These are phyloP conservation scores for Eleusine coracana DNA, from an alignment of 176 grass and related monocot genomes.

Conservation along the genomic window DNA sequence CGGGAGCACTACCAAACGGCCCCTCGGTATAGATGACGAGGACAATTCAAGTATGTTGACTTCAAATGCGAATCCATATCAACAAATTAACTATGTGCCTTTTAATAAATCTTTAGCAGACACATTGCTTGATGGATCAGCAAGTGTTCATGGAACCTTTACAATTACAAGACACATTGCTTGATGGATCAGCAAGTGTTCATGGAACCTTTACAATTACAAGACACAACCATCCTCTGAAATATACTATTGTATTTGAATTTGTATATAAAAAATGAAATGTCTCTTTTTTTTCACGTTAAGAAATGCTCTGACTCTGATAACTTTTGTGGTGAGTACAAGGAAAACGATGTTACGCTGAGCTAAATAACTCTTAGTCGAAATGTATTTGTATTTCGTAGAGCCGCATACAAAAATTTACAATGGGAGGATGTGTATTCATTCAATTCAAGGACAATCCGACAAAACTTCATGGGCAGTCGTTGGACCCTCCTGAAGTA, in stretches of 20 bases:
- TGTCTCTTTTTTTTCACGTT: not conserved
- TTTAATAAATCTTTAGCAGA: too few relatives aligned
- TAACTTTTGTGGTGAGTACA: not conserved
- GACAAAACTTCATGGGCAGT: slow-evolving; percentile 2
- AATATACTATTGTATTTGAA: slow-evolving; percentile 2
- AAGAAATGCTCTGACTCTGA: not conserved
- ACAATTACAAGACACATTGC: not conserved
- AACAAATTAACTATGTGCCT: too few relatives aligned
- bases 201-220: not conserved
- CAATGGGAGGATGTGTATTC: not conserved
- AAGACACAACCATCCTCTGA: not conserved
- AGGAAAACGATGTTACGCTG: not conserved
- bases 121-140: not conserved
- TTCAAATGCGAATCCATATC: too few relatives aligned
- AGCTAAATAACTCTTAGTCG: not conserved
- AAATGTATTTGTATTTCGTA: not conserved
- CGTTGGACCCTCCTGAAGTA: not conserved
- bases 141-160: not conserved
- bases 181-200: not conserved
- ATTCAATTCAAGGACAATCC: not conserved
- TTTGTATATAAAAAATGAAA: not conserved
- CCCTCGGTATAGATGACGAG: too few relatives aligned
- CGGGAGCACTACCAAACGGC: too few relatives aligned
- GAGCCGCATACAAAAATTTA: slow-evolving; percentile 1
- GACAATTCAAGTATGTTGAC: too few relatives aligned